Evolutionary conservation across 805 yeast genomes (phyloP), one percentile per base, ranked within the genome.

Genomic region (Myxozyma lipomycoides): DNA sequence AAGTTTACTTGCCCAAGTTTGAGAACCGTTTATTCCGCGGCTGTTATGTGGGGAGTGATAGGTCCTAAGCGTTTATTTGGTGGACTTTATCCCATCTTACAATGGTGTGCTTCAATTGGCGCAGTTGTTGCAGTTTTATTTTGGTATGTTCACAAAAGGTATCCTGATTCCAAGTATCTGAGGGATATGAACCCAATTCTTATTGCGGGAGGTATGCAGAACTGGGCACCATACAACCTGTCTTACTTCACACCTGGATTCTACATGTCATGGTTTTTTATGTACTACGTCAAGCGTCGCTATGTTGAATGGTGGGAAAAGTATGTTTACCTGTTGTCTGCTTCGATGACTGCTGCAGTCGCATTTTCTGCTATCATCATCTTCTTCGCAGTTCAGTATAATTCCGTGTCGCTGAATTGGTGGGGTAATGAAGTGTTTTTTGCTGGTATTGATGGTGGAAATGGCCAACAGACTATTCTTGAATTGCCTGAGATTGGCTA

Each of bases 301-400:
- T 76, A 76, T 64, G 62, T 74, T 41, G 64, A 72, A 21, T 76
- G 84, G 85, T 83, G 85, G 72, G 68, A 68, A 42, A 72, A 72
- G 66, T 76, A 73, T 63, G 72, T 67, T 61, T 76, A 72, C 55
- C 73, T 82, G 21, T 64, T 83, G 46, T 71, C 82, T 23, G 76
- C 83, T 46, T 83, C 78, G 1, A 67, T 82, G 24, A 67, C 75
- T 6, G 78, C 84, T 0, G 86, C 86, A 1, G 74, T 82, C 17
- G 86, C 86, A 0, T 73, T 80, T 56, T 76, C 84, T 30, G 77
- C 83, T 1, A 67, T 83, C 47, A 52, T 81, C 25, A 75, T 83
- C 12, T 82, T 81, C 61, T 70, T 81, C 58, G 69, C 76, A 1
- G 71, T n/a, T n/a, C 32, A 28, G 32, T 28, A 28, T 12, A 28